A percentile compares a stretch with the other conserved stretches of the same genome.
Evolutionary conservation across 805 yeast genomes (phyloP).

Genomic region (Candida tibetensis): DNA sequence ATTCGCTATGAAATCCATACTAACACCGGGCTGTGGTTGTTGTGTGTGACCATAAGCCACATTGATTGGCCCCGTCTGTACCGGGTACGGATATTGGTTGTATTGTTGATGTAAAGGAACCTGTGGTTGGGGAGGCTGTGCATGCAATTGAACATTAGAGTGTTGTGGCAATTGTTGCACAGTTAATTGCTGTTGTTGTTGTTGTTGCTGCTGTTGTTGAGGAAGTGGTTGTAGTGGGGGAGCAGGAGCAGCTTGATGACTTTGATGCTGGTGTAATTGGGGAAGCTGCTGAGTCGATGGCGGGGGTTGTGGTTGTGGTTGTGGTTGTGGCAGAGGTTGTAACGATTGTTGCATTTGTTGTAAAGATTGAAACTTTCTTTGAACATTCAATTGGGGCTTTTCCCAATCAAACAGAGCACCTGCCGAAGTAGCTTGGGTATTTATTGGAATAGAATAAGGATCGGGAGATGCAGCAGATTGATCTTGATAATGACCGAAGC

Average conservation of each 20-base stretch:
- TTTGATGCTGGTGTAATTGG: too few species aligned
- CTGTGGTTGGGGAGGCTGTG: constrained; percentile 5
- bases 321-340: constrained; percentile 3
- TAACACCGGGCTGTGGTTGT: constrained; percentile 6
- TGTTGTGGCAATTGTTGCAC: neutral
- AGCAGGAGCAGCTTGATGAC: too few species aligned
- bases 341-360: constrained; percentile 17
- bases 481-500: neutral
- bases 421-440: neutral
- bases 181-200: constrained; percentile 2
- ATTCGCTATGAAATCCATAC: constrained; percentile 12
- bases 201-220: constrained; percentile 6
- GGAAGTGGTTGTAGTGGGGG: too few species aligned
- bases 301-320: neutral
- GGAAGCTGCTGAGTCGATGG: too few species aligned
- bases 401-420: constrained; percentile 1
- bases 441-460: neutral
- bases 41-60: constrained; percentile 3
- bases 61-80: constrained; percentile 2
- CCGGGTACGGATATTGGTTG: constrained; percentile 6
- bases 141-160: neutral
- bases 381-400: constrained; percentile 17
- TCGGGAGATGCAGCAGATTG: neutral
- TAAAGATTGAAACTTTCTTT: constrained; percentile 20
- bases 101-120: constrained; percentile 1